These are phyloP conservation scores for Alternaria triticimaculans DNA, from an alignment of 2,329 filamentous ascomycete genomes.

Conservation along the genomic window DNA sequence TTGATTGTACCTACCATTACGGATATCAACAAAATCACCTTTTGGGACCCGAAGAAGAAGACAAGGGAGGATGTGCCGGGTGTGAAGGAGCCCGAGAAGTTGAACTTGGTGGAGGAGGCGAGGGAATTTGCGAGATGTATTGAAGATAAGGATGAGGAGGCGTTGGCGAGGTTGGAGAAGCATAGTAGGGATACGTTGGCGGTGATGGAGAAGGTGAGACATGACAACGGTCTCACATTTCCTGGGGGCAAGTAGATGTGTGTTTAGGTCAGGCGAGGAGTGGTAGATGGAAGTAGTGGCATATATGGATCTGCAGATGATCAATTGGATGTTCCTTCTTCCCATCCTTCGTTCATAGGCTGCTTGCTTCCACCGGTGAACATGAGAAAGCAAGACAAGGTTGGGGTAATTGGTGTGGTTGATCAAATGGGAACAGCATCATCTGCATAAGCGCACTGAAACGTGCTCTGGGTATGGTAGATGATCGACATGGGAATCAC, in stretches of 20 bases:
- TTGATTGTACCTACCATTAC: constrained; percentile 53
- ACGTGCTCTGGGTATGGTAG: not conserved
- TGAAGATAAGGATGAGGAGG: constrained; percentile 47
- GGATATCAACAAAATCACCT: constrained; percentile 52
- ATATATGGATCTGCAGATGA: not conserved
- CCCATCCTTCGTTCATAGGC: not conserved
- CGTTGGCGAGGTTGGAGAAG: constrained; percentile 48
- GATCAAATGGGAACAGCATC: not conserved
- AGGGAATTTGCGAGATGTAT: constrained; percentile 55
- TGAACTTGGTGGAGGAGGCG: constrained; percentile 58
- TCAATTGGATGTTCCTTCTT: not conserved
- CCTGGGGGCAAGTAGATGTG: constrained; percentile 24
- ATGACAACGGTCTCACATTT: constrained; percentile 54
- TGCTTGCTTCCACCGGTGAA: not conserved
- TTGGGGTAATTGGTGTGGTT: too few species aligned
- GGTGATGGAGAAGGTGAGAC: constrained; percentile 54
- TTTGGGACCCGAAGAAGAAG: constrained; percentile 54
- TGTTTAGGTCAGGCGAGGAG: too few species aligned
- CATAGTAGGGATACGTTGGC: constrained; percentile 52
- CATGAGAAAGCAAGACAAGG: not conserved
- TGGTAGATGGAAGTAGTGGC: not conserved
- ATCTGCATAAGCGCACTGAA: not conserved
- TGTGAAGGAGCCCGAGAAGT: constrained; percentile 42
- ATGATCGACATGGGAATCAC: not conserved
- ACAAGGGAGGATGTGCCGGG: constrained; percentile 49